phyloP scores from a whole-genome alignment of 768 basidiomycete genomes.

The Amanita exitialis region DNA sequence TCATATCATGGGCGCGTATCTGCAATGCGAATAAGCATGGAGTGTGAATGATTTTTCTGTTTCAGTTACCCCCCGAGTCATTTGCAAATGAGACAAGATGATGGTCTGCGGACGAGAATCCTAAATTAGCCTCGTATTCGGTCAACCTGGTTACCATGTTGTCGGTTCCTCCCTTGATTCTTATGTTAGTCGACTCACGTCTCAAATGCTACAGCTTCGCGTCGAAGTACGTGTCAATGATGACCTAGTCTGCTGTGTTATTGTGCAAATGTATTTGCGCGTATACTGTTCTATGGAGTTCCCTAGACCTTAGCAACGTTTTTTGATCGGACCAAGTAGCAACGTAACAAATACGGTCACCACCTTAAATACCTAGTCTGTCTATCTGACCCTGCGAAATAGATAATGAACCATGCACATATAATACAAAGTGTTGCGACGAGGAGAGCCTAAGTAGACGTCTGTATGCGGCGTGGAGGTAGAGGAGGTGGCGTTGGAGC shows the following conservation, averaged over 20 bases:
- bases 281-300: too few relatives aligned
- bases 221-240: too few relatives aligned
- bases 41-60: background rate
- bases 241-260: too few relatives aligned
- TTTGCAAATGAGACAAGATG: background rate
- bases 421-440: slow-evolving; percentile 1
- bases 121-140: background rate
- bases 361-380: background rate
- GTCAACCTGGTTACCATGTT: background rate
- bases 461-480: slow-evolving; percentile 18
- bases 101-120: background rate
- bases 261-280: too few relatives aligned
- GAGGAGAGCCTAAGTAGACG: slow-evolving; percentile 8
- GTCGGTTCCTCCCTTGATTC: background rate
- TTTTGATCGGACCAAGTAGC: too few relatives aligned
- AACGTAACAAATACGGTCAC: too few relatives aligned
- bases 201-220: too few relatives aligned
- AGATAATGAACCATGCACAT: background rate
- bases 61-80: background rate
- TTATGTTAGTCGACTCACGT: too few relatives aligned
- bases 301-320: too few relatives aligned
- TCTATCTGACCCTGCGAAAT: background rate
- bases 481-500: slow-evolving; percentile 15
- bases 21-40: background rate
- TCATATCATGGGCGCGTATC: background rate